These are phyloP conservation scores for Euphrasia arctica DNA, from an alignment of 305 asterid genomes.

Conservation along the genomic window DNA sequence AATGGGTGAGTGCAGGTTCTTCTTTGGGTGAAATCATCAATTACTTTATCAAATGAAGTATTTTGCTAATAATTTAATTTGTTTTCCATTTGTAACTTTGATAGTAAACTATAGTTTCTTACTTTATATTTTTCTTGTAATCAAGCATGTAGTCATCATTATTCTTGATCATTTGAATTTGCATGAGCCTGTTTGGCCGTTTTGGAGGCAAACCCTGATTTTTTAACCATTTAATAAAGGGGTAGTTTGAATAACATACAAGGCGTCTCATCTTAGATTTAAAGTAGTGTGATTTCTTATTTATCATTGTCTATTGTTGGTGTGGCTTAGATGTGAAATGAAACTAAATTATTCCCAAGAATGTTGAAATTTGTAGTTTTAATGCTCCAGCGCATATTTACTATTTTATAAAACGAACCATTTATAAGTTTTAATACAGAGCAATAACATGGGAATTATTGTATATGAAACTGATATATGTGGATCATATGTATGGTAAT, in stretches of 20 bases:
- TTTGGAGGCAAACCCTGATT: conserved; percentile 4
- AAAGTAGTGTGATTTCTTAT: no score
- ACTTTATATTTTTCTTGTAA: not conserved
- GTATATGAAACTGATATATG: conserved; percentile 7
- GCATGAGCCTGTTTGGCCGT: conserved; percentile 9
- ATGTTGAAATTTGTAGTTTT: no score
- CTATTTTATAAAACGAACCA: not conserved
- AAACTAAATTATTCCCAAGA: no score
- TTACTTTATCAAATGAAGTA: conserved; percentile 4
- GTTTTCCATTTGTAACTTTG: no score
- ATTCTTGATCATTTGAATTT: conserved; percentile 13
- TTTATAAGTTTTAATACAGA: not conserved
- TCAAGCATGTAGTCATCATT: not conserved
- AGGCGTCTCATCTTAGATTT: not conserved
- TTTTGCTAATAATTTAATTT: conserved; percentile 4
- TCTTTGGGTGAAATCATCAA: not conserved
- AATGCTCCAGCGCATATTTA: not conserved
- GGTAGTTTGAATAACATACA: not conserved
- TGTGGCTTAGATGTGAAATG: no score
- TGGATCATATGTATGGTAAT: conserved; percentile 6
- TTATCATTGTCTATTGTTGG: no score
- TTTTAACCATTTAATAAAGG: not conserved
- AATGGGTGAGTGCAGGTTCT: no score
- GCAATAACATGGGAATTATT: not conserved
- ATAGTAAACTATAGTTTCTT: no score